Evolutionary conservation across 768 basidiomycete species (phyloP).

Genomic region (Boletellus ananiceps): DNA sequence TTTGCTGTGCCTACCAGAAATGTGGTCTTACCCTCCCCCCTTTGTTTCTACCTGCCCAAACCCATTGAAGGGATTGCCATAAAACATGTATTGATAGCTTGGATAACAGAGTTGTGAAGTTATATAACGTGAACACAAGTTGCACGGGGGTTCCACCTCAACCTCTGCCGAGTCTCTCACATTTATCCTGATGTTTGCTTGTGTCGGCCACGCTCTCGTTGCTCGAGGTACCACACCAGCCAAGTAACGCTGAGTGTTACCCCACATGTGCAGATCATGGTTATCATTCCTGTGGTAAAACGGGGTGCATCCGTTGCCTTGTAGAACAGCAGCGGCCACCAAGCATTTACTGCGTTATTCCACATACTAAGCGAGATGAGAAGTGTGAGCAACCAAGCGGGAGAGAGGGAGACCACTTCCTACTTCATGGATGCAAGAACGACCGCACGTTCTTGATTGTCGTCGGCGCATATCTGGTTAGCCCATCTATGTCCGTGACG

Average conservation of each 20-base stretch:
- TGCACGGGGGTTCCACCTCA: background rate
- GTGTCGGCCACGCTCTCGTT: conserved; percentile 26
- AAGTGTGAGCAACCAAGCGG: too few species aligned
- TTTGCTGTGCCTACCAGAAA: conserved; percentile 17
- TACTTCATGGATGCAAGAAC: conserved; percentile 78
- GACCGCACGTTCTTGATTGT: conserved; percentile 63
- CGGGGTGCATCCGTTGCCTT: conserved; percentile 67
- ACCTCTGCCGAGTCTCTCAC: background rate
- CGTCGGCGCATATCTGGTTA: conserved; percentile 71
- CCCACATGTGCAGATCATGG: conserved; percentile 55
- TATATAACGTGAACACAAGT: too few species aligned
- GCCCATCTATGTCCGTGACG: conserved; percentile 50
- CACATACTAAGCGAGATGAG: conserved; percentile 46
- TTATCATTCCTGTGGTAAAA: conserved; percentile 65
- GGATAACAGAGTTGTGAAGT: background rate
- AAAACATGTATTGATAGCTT: conserved; percentile 11
- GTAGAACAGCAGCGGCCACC: conserved; percentile 70
- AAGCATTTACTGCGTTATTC: conserved; percentile 64
- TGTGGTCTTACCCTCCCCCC: conserved; percentile 1
- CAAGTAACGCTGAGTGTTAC: conserved; percentile 55
- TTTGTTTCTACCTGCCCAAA: background rate
- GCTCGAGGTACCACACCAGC: conserved; percentile 54
- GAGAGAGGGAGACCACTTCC: conserved; percentile 4
- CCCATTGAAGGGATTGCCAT: conserved; percentile 4
- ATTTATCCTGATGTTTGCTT: background rate